These are phyloP conservation scores for Abrus precatorius DNA, from an alignment of 306 rosid genomes.

Conservation along the genomic window DNA sequence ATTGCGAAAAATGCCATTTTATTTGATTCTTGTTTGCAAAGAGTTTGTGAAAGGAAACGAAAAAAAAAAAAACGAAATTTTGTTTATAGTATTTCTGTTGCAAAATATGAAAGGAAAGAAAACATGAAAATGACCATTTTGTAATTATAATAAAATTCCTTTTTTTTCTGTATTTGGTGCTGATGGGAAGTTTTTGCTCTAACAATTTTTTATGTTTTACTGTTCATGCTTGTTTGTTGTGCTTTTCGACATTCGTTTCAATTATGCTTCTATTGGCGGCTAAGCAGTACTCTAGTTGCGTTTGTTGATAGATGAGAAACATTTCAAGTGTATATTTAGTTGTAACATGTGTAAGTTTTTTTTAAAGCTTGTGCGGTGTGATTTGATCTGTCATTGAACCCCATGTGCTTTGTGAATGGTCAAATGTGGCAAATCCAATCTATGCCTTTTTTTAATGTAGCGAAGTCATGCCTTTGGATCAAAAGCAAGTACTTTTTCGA, in stretches of 20 bases:
- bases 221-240: background rate
- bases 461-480: background rate
- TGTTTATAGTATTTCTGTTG: background rate
- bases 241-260: background rate
- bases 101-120: background rate
- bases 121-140: background rate
- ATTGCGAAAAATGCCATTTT: no score
- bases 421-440: background rate
- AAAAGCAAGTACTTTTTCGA: no score
- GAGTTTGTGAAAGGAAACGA: background rate
- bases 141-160: background rate
- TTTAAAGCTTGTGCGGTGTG: background rate
- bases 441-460: background rate
- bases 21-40: background rate
- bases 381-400: background rate
- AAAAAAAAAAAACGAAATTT: background rate
- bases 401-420: background rate
- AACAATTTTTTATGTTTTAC: background rate
- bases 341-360: background rate
- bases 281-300: background rate
- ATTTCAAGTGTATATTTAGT: background rate
- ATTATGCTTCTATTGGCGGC: background rate
- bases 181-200: background rate
- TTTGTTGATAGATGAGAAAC: conserved; percentile 15
- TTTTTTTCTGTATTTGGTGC: background rate